Conservation (phyloP, 2,329 filamentous ascomycete genomes). For the Kalmusia sp. region DNA sequence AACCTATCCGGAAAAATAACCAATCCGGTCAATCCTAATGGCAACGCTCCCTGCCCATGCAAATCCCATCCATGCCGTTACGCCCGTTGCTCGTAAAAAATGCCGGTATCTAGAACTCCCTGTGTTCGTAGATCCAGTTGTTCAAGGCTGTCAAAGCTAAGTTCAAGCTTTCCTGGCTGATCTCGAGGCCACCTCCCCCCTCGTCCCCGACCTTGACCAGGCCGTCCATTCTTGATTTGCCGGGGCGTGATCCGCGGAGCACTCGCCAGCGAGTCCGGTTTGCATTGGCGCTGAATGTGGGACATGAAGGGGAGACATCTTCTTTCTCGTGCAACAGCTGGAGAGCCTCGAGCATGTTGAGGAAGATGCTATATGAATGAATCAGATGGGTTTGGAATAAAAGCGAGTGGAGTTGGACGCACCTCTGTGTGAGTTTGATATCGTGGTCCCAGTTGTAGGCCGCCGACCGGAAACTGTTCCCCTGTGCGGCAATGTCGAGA, state of each 20-base stretch:
- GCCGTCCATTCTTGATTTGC: conserved; percentile 38
- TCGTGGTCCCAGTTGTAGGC: conserved; percentile 46
- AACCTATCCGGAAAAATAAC: background rate
- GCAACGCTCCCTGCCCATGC: conserved; percentile 20
- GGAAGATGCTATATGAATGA: conserved; percentile 37
- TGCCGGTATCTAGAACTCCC: conserved; percentile 33
- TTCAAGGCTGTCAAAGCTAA: conserved; percentile 44
- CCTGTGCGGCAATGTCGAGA: conserved; percentile 46
- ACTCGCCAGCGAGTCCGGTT: conserved; percentile 43
- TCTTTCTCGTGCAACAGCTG: conserved; percentile 42
- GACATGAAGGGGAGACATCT: conserved; percentile 37
- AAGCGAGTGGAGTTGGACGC: conserved; percentile 19
- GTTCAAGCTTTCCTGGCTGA: conserved; percentile 40
- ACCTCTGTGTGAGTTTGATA: conserved; percentile 44
- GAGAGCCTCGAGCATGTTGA: conserved; percentile 43
- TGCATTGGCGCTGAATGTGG: conserved; percentile 36
- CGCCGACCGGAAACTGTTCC: conserved; percentile 41
- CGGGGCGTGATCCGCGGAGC: conserved; percentile 36
- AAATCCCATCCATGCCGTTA: conserved; percentile 23
- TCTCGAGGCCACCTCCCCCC: conserved; percentile 39
- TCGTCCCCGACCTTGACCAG: conserved; percentile 44
- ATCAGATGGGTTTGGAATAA: conserved; percentile 6
- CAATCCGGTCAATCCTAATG: conserved; percentile 10
- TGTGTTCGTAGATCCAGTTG: conserved; percentile 47
- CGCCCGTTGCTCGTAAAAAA: conserved; percentile 17